Evolutionary conservation across 1,284 basidiomycete species (phyloP).

Genomic region (Malassezia psittaci): DNA sequence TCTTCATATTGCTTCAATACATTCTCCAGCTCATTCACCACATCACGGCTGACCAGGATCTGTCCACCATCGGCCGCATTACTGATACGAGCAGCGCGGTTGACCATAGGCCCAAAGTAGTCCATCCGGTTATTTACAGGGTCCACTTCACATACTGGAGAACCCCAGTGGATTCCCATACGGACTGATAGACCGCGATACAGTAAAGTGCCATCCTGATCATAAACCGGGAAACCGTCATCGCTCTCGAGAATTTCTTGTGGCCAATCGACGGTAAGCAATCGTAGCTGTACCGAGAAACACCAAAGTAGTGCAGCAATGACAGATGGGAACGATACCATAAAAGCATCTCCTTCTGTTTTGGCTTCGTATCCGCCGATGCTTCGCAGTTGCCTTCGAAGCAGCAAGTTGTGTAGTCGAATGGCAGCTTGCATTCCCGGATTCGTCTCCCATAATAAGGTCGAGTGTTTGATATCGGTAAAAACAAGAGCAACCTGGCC

Average conservation of each 20-base stretch:
- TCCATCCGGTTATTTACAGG: constrained; percentile 94
- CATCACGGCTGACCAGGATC: constrained; percentile 83
- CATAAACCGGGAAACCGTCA: constrained; percentile 74
- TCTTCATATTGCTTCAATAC: constrained; percentile 28
- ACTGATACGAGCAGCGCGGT: constrained; percentile 68
- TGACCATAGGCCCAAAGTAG: constrained; percentile 49
- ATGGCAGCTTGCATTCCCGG: constrained; percentile 92
- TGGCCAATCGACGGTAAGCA: constrained; percentile 84
- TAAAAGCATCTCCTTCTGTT: constrained; percentile 98
- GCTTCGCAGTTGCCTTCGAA: constrained; percentile 74
- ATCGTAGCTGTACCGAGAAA: constrained; percentile 72
- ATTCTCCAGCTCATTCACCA: constrained; percentile 49
- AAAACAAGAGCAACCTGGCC: constrained; percentile 91
- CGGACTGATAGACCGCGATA: constrained; percentile 84
- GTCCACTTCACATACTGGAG: constrained; percentile 82
- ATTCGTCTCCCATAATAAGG: constrained; percentile 92
- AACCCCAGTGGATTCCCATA: constrained; percentile 94
- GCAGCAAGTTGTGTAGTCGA: constrained; percentile 75
- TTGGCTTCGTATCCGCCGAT: constrained; percentile 99
- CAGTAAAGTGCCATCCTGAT: constrained; percentile 62
- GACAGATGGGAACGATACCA: constrained; percentile 89
- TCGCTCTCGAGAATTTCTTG: constrained; percentile 83
- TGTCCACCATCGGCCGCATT: constrained; percentile 82
- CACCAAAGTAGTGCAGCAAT: constrained; percentile 83
- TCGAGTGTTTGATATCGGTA: constrained; percentile 96